Evolutionary conservation across 2,329 filamentous ascomycete species (phyloP).

Genomic region (Pseudogymnoascus sp.): DNA sequence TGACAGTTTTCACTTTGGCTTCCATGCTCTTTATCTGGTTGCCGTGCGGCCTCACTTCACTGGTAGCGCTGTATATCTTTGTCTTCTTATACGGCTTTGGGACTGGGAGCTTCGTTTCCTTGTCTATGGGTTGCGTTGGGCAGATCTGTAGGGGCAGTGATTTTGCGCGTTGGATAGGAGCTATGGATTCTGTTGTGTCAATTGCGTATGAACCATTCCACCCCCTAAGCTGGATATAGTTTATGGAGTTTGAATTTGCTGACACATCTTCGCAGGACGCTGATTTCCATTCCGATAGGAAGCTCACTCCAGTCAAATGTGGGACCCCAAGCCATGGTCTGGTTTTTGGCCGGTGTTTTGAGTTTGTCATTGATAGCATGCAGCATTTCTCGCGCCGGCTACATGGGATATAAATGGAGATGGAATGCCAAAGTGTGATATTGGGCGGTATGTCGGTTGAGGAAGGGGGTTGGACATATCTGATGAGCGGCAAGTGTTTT

Average conservation of each 20-base stretch:
- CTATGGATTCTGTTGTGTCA: not conserved
- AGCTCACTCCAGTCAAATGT: not conserved
- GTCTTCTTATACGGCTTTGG: slow-evolving; percentile 11
- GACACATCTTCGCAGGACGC: not conserved
- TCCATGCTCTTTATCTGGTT: slow-evolving; percentile 7
- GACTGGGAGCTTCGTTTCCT: slow-evolving; percentile 8
- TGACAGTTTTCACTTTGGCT: not conserved
- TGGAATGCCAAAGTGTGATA: not conserved
- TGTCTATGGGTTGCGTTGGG: slow-evolving; percentile 13
- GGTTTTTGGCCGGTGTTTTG: not conserved
- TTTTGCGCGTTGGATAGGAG: slow-evolving; percentile 2
- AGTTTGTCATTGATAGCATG: not conserved
- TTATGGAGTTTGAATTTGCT: not conserved
- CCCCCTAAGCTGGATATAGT: not conserved
- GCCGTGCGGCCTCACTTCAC: not conserved
- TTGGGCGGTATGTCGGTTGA: not conserved
- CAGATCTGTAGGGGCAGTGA: slow-evolving; percentile 4
- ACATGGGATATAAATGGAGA: slow-evolving; percentile 4
- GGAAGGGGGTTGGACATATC: not conserved
- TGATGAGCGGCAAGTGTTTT: not conserved
- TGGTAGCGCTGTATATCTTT: slow-evolving; percentile 8
- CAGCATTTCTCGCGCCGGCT: not conserved
- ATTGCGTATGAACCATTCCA: not conserved
- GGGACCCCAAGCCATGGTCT: not conserved
- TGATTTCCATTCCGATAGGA: not conserved